Evolutionary conservation across 805 yeast genomes (phyloP), one percentile per base, ranked within the genome.

Genomic region (Wickerhamiella parazyma): DNA sequence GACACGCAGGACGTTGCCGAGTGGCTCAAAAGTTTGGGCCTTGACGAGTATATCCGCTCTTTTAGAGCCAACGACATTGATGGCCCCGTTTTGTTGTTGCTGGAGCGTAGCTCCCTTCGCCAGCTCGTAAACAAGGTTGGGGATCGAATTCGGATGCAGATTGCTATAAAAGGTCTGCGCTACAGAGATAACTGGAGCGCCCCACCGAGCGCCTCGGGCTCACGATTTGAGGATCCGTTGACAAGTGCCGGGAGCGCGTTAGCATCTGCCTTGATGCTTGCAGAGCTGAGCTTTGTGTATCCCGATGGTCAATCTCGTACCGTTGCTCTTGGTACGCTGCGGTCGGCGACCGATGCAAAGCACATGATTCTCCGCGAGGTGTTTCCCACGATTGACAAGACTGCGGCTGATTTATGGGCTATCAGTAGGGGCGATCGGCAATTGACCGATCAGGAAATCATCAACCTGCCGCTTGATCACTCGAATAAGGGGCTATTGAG

Each of bases 101-200:
- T 78, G 36, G 94, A 83, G 53, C 67, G 71, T 35, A 66, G 62
- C 6, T 73, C 85, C 0, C 68, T 89, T 45, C 72, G 70, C 38
- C 91, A 80, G 45, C 57, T 91, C 9, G 94, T 89, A 9, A 49
- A 53, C n/a, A 79, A 75, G 50, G 73, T 89, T 12, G 96, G 97
- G 1, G 97, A 91, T 58, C 65, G 95, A 21, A 66, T 89, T 17
- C 66, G 80, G 22, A 60, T 89, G 9, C 74, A 78, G 53, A 65
- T 73, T 12, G 77, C 79, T 17, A 67, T 82, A 3, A 65, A 70
- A 24, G 58, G 65, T 34, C 52, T 75, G 45, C 24, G 39, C 14
- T 24, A 26, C 24, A 24, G 39, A 4, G 44, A 41, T 11, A 26
- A 29, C 21, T n/a, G 31, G 28, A 26, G 25, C 12, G 16, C 19